phyloP scores from a whole-genome alignment of 1,284 basidiomycete species.

The Crucibulum parvulum region DNA sequence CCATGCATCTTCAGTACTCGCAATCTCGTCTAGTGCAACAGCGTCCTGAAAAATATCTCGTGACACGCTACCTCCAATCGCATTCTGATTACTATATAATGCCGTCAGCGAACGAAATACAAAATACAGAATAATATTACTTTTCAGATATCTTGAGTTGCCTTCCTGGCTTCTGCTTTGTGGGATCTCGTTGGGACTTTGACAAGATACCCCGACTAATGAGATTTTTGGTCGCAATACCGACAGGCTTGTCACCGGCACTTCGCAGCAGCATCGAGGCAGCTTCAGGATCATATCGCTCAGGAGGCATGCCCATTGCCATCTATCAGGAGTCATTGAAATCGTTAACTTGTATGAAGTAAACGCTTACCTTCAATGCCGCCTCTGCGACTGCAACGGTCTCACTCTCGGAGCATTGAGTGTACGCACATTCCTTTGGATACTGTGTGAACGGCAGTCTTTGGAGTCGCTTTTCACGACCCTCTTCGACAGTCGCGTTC shows the following conservation, averaged over 20 bases:
- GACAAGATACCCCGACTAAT: constrained; percentile 68
- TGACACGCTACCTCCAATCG: constrained; percentile 68
- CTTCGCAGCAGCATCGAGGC: constrained; percentile 63
- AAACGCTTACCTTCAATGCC: constrained; percentile 65
- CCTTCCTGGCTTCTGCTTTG: constrained; percentile 68
- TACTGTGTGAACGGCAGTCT: constrained; percentile 62
- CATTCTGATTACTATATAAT: constrained; percentile 64
- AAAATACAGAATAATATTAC: constrained; percentile 17
- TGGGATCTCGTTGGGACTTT: constrained; percentile 67
- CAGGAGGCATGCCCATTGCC: constrained; percentile 74
- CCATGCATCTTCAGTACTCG: constrained; percentile 56
- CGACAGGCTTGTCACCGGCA: constrained; percentile 59
- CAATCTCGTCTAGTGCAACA: constrained; percentile 62
- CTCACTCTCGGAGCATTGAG: constrained; percentile 39
- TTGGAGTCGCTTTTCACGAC: constrained; percentile 73
- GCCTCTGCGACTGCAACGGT: constrained; percentile 64
- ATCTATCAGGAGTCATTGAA: constrained; percentile 55
- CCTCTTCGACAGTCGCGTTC: constrained; percentile 73
- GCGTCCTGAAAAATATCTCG: constrained; percentile 76
- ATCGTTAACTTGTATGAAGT: not conserved
- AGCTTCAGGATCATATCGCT: constrained; percentile 64
- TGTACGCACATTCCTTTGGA: constrained; percentile 44
- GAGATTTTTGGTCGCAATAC: constrained; percentile 62
- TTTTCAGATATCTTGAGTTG: constrained; percentile 77
- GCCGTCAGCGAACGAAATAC: constrained; percentile 6